phyloP scores from a whole-genome alignment of 805 yeast genomes.

The Ogataea nonfermentans region DNA sequence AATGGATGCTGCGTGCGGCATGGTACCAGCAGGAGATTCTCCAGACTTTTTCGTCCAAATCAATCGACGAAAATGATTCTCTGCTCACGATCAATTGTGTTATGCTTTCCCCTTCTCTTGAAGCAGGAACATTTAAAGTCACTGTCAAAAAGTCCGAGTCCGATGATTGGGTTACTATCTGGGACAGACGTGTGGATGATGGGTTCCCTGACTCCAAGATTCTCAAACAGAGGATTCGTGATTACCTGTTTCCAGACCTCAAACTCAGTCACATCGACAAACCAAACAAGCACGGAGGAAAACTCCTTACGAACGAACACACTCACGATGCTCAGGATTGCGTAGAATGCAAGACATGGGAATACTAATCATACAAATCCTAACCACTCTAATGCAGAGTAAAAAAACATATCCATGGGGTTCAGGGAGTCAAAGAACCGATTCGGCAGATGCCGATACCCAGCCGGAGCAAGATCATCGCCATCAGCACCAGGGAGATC shows the following conservation, averaged over 20 bases:
- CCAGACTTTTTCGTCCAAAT: conserved; percentile 59
- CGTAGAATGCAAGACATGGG: conserved; percentile 32
- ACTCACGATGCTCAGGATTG: conserved; percentile 25
- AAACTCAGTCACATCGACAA: conserved; percentile 66
- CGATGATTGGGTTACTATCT: conserved; percentile 39
- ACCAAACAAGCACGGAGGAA: conserved; percentile 25
- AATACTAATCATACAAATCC: conserved; percentile 20
- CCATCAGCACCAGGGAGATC: conserved; percentile 15
- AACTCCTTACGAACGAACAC: conserved; percentile 14
- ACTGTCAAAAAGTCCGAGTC: conserved; percentile 37
- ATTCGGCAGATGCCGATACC: conserved; percentile 19
- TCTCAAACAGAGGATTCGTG: conserved; percentile 65
- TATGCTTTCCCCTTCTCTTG: conserved; percentile 43
- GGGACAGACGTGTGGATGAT: conserved; percentile 61
- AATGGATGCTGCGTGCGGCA: conserved; percentile 84
- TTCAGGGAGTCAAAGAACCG: conserved; percentile 17
- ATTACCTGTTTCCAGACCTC: conserved; percentile 51
- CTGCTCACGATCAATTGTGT: conserved; percentile 49
- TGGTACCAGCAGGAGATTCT: conserved; percentile 86
- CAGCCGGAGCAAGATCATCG: conserved; percentile 19
- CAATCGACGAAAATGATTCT: conserved; percentile 34
- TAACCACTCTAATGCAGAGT: conserved; percentile 15
- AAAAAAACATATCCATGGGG: conserved; percentile 14
- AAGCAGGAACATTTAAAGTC: conserved; percentile 61
- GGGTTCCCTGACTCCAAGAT: conserved; percentile 89